These are phyloP conservation scores for Fusarium tricinctum DNA, from an alignment of 2,329 filamentous ascomycete genomes.

Conservation along the genomic window DNA sequence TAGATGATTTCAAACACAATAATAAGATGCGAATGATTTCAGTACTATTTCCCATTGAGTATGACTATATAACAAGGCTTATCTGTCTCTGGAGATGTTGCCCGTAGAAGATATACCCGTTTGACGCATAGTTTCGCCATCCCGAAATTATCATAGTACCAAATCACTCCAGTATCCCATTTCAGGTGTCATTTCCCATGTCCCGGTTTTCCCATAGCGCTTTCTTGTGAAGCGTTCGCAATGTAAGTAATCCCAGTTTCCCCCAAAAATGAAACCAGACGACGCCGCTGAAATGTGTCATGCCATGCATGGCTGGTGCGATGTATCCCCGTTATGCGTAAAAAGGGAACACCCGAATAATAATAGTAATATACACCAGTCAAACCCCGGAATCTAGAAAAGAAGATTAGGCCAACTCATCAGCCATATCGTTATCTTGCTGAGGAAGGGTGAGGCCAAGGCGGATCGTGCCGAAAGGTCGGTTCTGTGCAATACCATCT, in stretches of 20 bases:
- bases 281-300: conserved; percentile 2
- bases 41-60: neutral
- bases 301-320: conserved; percentile 5
- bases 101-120: conserved; percentile 6
- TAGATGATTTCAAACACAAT: conserved; percentile 29
- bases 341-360: conserved; percentile 16
- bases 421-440: conserved; percentile 35
- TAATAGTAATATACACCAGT: neutral
- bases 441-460: conserved; percentile 56
- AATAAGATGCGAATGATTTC: conserved; percentile 13
- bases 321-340: conserved; percentile 1
- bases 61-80: conserved; percentile 6
- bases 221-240: conserved; percentile 8
- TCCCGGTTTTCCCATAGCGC: conserved; percentile 20
- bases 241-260: conserved; percentile 1
- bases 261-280: conserved; percentile 19
- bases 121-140: conserved; percentile 8
- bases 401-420: conserved; percentile 38
- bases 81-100: neutral
- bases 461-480: conserved; percentile 63
- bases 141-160: conserved; percentile 4
- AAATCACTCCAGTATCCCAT: neutral
- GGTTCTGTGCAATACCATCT: conserved; percentile 54
- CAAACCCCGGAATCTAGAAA: conserved; percentile 1
- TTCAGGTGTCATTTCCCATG: neutral